These are phyloP conservation scores for Fagopyrum homotropicum DNA, from an alignment of 148 eudicot species.

Conservation along the genomic window DNA sequence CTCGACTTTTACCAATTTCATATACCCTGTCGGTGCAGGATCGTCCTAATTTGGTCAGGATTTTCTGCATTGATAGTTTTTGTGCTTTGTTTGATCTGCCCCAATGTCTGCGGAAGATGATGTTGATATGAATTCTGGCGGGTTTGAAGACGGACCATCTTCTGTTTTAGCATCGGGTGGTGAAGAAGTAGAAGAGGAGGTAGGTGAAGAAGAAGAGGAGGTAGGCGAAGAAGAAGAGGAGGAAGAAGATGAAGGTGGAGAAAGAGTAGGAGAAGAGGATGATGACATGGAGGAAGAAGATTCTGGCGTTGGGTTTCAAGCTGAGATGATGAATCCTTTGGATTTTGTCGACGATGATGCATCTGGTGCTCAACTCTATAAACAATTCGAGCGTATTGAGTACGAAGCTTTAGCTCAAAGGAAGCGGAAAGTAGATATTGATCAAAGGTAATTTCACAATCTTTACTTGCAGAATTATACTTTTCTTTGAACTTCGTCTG, in stretches of 20 bases:
- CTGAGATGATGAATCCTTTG: constrained; percentile 57
- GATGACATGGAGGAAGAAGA: constrained; percentile 34
- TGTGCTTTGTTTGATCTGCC: background rate
- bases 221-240: constrained; percentile 24
- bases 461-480: background rate
- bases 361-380: constrained; percentile 40
- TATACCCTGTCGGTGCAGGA: background rate
- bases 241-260: constrained; percentile 30
- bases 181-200: constrained; percentile 14
- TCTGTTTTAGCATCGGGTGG: constrained; percentile 1
- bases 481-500: background rate
- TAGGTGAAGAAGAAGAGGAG: constrained; percentile 11
- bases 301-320: constrained; percentile 33
- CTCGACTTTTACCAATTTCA: background rate
- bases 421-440: constrained; percentile 40
- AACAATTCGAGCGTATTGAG: constrained; percentile 55
- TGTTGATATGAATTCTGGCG: background rate
- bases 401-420: constrained; percentile 56
- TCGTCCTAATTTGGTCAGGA: too few species aligned
- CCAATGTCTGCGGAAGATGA: background rate
- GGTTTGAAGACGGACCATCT: background rate
- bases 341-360: constrained; percentile 39
- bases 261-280: constrained; percentile 22
- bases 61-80: too few species aligned
- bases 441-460: constrained; percentile 25